A percentile compares a stretch with the other conserved stretches of the same genome.
Conservation (phyloP, 2,329 filamentous ascomycete genomes). For the Sodiomyces alkalinus region DNA sequence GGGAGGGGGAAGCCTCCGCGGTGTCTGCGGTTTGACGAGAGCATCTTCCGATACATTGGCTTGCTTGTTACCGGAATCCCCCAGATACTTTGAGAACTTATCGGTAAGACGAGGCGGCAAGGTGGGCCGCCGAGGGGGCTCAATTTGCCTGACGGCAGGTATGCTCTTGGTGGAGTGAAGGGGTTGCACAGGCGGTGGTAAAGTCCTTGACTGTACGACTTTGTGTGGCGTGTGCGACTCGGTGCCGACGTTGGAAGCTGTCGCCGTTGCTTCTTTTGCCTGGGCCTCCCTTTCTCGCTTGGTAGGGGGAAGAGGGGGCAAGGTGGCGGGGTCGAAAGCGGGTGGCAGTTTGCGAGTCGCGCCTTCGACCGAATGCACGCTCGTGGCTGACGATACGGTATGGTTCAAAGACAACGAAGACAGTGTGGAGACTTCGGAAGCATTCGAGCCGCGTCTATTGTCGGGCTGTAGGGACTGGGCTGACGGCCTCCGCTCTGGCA, state of each 20-base stretch:
- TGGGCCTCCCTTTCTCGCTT: conserved; percentile 36
- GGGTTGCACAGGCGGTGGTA: conserved; percentile 14
- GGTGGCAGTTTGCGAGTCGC: conserved; percentile 37
- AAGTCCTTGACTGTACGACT: too few species aligned
- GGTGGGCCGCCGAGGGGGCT: conserved; percentile 19
- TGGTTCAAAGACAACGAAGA: conserved; percentile 36
- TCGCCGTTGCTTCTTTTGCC: conserved; percentile 12
- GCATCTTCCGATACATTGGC: conserved; percentile 2
- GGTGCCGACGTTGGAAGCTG: conserved; percentile 1
- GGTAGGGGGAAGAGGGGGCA: conserved; percentile 42
- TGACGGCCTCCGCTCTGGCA: conserved; percentile 35
- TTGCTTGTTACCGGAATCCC: conserved; percentile 6
- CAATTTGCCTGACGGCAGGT: conserved; percentile 18
- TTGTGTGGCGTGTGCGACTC: neutral
- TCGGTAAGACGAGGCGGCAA: conserved; percentile 36
- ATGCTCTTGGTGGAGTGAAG: conserved; percentile 22
- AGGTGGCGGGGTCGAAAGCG: conserved; percentile 35
- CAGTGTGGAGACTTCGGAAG: conserved; percentile 39
- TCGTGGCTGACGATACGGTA: conserved; percentile 30
- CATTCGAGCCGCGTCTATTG: conserved; percentile 37
- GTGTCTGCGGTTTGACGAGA: conserved; percentile 5
- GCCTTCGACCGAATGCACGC: conserved; percentile 26
- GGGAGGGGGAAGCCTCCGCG: neutral
- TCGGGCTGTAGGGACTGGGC: conserved; percentile 22
- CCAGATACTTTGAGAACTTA: conserved; percentile 23